Evolutionary conservation across 768 basidiomycete species (phyloP), one percentile per base, ranked within the genome.

Genomic region (Vishniacozyma victoriae): DNA sequence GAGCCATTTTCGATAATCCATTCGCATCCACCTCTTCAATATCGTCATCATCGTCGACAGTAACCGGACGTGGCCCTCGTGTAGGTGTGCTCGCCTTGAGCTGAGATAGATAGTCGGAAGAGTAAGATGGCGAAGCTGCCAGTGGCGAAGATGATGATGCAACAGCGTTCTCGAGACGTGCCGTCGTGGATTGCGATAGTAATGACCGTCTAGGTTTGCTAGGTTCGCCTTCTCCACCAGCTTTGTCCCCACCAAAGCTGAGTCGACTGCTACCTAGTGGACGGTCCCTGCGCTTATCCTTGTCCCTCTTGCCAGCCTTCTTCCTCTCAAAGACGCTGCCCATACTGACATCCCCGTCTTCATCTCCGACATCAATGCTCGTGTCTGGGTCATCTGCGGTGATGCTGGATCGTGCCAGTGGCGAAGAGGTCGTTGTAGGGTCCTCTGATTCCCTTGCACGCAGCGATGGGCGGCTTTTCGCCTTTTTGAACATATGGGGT

Each of bases 51-150:
- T 54, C 57, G 5, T 54, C 47, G 9, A 43, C 41, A 1, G 40
- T 55, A 6, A 46, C 42, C 12, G 52, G 24, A 1, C 64, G 52
- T 11, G 67, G 52, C 5, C 52, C 53, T 16, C 59, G 38, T 14
- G 65, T 62, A 1, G 71, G 72, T 0, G 72, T 73, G 3, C 69
- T 50, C 3, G 67, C 69, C 53, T 75, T 75, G 37, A 76, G 63
- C 47, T 73, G 51, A 4, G 70, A 53, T 4, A 76, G 65, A 51
- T 74, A 74, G 31, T 69, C 71, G 5, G 58, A 57, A 4, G 69
- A 72, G 54, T 76, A 76, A 35, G 40, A 18, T 3, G 45, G 5
- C 19, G 22, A 12, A 12, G 54, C n/a, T 7, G 42, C 29, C 29
- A 12, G 12, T 37, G 33, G 44, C 27, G 27, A 37, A 15, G 31